Evolutionary conservation across 257 asterid genomes (phyloP), one percentile per base, ranked within the genome.

Genomic region (Capsicum rhomboideum): DNA sequence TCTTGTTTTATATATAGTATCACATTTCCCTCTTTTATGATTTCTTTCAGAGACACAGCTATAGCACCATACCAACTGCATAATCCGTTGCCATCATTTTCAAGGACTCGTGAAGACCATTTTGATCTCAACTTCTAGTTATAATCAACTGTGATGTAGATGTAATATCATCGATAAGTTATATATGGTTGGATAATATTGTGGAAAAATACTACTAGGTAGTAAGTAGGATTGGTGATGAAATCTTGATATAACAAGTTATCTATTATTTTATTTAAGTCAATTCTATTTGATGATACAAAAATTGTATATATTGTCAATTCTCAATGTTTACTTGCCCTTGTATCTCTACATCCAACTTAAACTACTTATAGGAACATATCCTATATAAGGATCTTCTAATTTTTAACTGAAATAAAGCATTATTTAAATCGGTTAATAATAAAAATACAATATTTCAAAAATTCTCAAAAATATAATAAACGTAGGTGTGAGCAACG

Each of bases 61-160:
- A 80, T 82, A 44, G 87, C 79, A 8, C 87, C 83, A 42, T 79
- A 84, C 82, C 87, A 79, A 68, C 13, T 66, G 49, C 82, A 67
- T 5, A 58, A 79, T 42, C 28, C 69, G 21, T 55, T 40, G 26
- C n/a, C 53, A 16, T 23, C 59, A 21, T 66, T 34, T 50, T 84
- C 83, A 63, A 56, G 61, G 40, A 37, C 23, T 63, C 56, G 16
- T 61, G 83, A 37, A 53, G 56, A 34, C 10, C 75, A 52, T 66
- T 53, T 78, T 84, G 84, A 79, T 56, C 87, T 84, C 44, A 84
- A 84, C 66, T 26, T 84, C 42, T 49, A 69, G 85, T 52, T 53
- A 71, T 69, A 68, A 77, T 68, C 2, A 42, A 72, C 55, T 72
- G 4, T 34, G 37, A 34, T 3, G 0, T 2, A 1, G 6, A 16